Evolutionary conservation across 140 eudicot genomes (phyloP).

Genomic region (Ambrosia hybrid): DNA sequence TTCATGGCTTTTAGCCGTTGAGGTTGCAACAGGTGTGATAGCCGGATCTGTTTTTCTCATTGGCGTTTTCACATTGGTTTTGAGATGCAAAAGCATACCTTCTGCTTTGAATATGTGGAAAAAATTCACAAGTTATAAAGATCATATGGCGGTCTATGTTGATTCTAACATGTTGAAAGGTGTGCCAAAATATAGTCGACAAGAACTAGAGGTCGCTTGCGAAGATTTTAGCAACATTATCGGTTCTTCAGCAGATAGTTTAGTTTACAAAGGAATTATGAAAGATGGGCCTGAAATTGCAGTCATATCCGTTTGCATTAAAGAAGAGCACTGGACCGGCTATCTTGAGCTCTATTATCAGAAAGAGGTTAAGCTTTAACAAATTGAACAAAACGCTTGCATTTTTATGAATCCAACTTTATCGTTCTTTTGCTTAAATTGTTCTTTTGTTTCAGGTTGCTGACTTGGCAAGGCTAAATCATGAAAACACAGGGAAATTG

Average conservation of each 20-base stretch:
- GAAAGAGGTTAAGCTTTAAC: slow-evolving; percentile 70
- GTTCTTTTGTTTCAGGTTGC: slow-evolving; percentile 58
- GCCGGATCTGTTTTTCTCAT: slow-evolving; percentile 53
- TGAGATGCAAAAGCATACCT: slow-evolving; percentile 63
- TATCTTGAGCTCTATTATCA: slow-evolving; percentile 90
- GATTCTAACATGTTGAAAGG: slow-evolving; percentile 77
- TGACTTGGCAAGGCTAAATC: slow-evolving; percentile 83
- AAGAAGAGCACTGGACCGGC: slow-evolving; percentile 87
- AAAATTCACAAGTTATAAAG: slow-evolving; percentile 53
- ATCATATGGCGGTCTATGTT: slow-evolving; percentile 46
- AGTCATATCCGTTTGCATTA: slow-evolving; percentile 83
- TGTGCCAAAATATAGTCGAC: slow-evolving; percentile 62
- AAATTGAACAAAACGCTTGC: slow-evolving; percentile 8
- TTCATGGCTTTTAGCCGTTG: slow-evolving; percentile 68
- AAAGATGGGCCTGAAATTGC: slow-evolving; percentile 89
- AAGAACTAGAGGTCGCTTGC: slow-evolving; percentile 94
- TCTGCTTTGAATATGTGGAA: slow-evolving; percentile 65
- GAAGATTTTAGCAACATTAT: slow-evolving; percentile 99
- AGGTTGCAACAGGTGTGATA: slow-evolving; percentile 66
- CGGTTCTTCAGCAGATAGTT: slow-evolving; percentile 85
- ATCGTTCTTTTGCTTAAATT: background rate
- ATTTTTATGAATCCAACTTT: background rate
- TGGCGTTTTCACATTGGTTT: slow-evolving; percentile 39
- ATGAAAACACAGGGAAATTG: slow-evolving; percentile 75
- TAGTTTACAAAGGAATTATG: slow-evolving; percentile 84